Evolutionary conservation across 208 protist species (phyloP), one percentile per base, ranked within the genome.

Genomic region (Crithidia thermophila): DNA sequence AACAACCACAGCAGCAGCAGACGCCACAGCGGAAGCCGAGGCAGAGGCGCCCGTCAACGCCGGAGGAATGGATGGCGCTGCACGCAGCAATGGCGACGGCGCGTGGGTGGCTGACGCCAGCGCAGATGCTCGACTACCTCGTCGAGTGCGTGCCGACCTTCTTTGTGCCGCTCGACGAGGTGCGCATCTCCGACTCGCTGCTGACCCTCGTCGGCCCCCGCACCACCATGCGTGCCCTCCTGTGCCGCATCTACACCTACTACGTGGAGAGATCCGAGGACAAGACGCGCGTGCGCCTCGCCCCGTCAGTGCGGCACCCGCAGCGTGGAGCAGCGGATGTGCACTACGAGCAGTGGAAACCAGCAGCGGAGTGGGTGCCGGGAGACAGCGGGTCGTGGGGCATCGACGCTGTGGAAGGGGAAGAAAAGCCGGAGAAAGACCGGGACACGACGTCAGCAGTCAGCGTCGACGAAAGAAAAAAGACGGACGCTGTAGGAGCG

Each of bases 101-200:
- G 14, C 76, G 79, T 27, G 85, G 87, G 3, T 83, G 79, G 79
- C 75, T 73, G 20, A 84, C 84, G 13, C 89, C 89, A 2, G 39
- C 50, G 27, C 72, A 92, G 67, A 73, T 95, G 72, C 71, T 93
- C n/a, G 75, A 93, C 53, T 76, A 88, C 20, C 74, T 95, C 21
- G 85, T 95, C 25, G 90, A 93, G 69, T 93, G 86, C 52, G 79
- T 95, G 47, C 90, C 90, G 1, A 95, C 87, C 25, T 84, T 90
- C 56, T 87, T 76, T 39, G 77, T 93, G 18, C 83, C 85, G 4
- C 18, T 89, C 4, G 43, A 74, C 18, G 57, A 82, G 43, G 50
- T 95, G 42, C 73, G 77, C 59, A 52, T 69, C 18, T 84, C 85
- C 7, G 87, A 93, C 57, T 62, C 61, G 10, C 67, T 91, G 25